A percentile compares a stretch with the other conserved stretches of the same genome.
Evolutionary conservation across 257 asterid species (phyloP).

Genomic region (Solanum neorickii): DNA sequence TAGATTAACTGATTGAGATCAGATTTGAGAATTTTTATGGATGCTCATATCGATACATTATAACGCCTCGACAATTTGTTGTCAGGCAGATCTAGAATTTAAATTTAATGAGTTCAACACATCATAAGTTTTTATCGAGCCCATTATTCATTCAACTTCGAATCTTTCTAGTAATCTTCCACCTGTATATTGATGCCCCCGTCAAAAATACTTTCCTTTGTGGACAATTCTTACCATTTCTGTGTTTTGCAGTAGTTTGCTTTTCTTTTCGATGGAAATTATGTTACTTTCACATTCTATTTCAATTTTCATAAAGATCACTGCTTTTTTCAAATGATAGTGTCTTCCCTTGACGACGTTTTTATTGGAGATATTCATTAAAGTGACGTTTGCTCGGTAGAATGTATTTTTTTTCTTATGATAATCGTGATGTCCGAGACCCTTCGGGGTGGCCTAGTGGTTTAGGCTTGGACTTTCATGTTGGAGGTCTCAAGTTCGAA

Average conservation of each 20-base stretch:
- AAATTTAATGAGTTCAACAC: background rate
- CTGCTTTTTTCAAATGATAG: background rate
- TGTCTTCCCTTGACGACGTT: background rate
- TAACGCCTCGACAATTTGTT: background rate
- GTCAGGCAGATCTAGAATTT: background rate
- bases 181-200: background rate
- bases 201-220: background rate
- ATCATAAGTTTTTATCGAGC: background rate
- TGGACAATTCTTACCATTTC: background rate
- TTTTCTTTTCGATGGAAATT: background rate
- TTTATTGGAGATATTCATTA: background rate
- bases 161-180: background rate
- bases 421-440: background rate
- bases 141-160: background rate
- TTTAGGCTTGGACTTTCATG: too few relatives aligned
- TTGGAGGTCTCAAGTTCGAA: too few relatives aligned
- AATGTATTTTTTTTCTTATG: background rate
- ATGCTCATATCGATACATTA: background rate
- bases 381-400: background rate
- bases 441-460: too few relatives aligned
- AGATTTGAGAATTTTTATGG: background rate
- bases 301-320: background rate
- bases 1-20: background rate
- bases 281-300: background rate
- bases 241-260: background rate